Conservation (phyloP, 2,329 filamentous ascomycete species). For the Beauveria australis region DNA sequence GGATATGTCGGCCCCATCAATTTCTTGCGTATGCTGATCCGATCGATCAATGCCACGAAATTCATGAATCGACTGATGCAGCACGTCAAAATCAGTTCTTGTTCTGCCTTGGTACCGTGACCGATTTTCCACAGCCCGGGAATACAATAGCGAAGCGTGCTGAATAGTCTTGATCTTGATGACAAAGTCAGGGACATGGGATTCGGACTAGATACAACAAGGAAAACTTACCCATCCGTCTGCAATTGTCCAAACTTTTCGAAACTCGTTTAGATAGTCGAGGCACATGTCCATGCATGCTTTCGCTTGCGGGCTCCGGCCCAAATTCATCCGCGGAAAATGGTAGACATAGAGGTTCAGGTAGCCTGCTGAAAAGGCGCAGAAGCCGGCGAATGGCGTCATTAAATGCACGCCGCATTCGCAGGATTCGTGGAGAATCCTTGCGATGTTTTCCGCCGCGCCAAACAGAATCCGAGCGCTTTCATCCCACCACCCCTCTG, state of each 20-base stretch:
- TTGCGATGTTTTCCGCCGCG: slow-evolving; percentile 27
- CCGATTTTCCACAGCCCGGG: slow-evolving; percentile 17
- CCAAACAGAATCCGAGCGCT: slow-evolving; percentile 28
- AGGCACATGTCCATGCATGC: slow-evolving; percentile 18
- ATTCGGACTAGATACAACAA: neutral
- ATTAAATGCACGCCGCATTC: slow-evolving; percentile 28
- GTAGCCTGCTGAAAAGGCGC: slow-evolving; percentile 35
- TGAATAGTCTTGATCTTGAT: slow-evolving; percentile 18
- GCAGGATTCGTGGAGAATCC: slow-evolving; percentile 28
- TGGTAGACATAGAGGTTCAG: slow-evolving; percentile 31
- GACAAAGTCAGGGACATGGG: neutral
- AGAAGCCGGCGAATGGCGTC: slow-evolving; percentile 37
- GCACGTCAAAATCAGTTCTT: slow-evolving; percentile 21
- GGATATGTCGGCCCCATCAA: slow-evolving; percentile 19
- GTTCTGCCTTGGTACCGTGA: slow-evolving; percentile 19
- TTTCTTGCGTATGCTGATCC: slow-evolving; percentile 23
- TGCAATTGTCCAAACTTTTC: slow-evolving; percentile 21
- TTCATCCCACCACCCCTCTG: slow-evolving; percentile 31
- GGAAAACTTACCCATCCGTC: slow-evolving; percentile 20
- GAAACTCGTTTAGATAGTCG: slow-evolving; percentile 21
- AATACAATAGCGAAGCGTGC: slow-evolving; percentile 21
- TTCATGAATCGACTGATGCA: slow-evolving; percentile 24
- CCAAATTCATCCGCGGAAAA: slow-evolving; percentile 34
- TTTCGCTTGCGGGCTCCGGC: slow-evolving; percentile 19
- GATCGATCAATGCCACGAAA: slow-evolving; percentile 24